Percentiles rank a stretch among this genome's conserved stretches.
Evolutionary conservation across 2,329 filamentous ascomycete genomes (phyloP).

Genomic region (Botrytis medusae): DNA sequence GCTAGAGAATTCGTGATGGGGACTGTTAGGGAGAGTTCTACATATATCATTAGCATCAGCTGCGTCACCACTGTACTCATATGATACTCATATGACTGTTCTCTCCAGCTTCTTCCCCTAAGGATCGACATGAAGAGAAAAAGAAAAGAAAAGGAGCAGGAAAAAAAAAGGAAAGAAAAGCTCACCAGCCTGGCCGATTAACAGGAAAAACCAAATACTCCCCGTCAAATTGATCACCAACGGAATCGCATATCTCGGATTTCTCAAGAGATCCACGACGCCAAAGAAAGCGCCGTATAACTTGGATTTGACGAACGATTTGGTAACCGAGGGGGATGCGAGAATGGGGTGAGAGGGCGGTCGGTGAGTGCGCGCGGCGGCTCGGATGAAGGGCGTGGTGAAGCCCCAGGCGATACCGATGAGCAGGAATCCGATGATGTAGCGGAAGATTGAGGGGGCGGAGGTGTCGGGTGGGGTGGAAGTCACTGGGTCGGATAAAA

Average conservation of each 20-base stretch:
- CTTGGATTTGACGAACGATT: conserved; percentile 62
- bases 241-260: conserved; percentile 82
- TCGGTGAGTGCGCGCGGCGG: conserved; percentile 74
- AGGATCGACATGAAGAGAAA: neutral
- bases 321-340: conserved; percentile 49
- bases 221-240: conserved; percentile 86
- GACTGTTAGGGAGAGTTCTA: conserved; percentile 88
- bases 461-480: conserved; percentile 17
- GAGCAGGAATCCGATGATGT: conserved; percentile 83
- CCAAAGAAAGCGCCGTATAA: conserved; percentile 68
- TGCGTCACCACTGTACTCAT: neutral
- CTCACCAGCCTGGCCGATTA: conserved; percentile 89
- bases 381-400: conserved; percentile 88
- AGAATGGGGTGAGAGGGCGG: conserved; percentile 60
- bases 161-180: conserved; percentile 8
- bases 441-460: conserved; percentile 65
- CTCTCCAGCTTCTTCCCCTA: neutral
- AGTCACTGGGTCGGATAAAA: conserved; percentile 4
- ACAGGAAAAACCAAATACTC: conserved; percentile 92
- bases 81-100: neutral
- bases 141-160: conserved; percentile 10
- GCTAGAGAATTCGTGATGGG: conserved; percentile 93
- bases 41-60: neutral
- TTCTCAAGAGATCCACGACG: conserved; percentile 73
- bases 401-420: conserved; percentile 92